A percentile compares a stretch with the other conserved stretches of the same genome.
Conservation (phyloP, 768 basidiomycete genomes). For the Boletus subcaerulescens region DNA sequence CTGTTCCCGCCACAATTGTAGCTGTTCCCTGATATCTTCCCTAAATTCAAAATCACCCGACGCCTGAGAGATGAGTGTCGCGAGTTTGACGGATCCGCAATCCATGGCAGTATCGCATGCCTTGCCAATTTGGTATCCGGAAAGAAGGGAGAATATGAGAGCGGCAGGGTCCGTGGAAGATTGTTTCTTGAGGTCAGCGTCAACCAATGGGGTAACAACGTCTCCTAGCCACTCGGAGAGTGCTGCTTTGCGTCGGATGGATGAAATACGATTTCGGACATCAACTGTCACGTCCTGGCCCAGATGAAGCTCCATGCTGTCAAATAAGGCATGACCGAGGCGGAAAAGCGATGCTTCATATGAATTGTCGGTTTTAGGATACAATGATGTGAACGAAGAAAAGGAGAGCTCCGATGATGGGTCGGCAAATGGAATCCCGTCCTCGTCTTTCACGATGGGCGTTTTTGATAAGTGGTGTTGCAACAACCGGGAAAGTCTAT, state of each 20-base stretch:
- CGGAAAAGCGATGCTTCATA: constrained; percentile 81
- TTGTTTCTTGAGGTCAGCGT: constrained; percentile 60
- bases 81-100: constrained; percentile 76
- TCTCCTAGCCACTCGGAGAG: constrained; percentile 84
- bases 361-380: constrained; percentile 66
- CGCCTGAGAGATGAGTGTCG: constrained; percentile 85
- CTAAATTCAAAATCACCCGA: constrained; percentile 75
- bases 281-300: constrained; percentile 52
- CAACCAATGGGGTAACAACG: constrained; percentile 66
- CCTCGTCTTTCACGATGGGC: constrained; percentile 65
- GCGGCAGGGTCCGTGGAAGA: constrained; percentile 44
- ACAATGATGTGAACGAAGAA: constrained; percentile 69
- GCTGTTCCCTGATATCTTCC: constrained; percentile 68
- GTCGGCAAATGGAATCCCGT: constrained; percentile 65
- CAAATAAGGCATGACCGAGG: constrained; percentile 88
- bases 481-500: constrained; percentile 59
- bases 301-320: constrained; percentile 69
- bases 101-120: constrained; percentile 75
- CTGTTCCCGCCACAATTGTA: constrained; percentile 81
- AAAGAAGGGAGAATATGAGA: constrained; percentile 72
- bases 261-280: constrained; percentile 54
- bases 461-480: constrained; percentile 76
- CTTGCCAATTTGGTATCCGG: constrained; percentile 84
- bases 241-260: constrained; percentile 72
- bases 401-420: constrained; percentile 69